A percentile compares a stretch with the other conserved stretches of the same genome.
phyloP scores from a whole-genome alignment of 202 grass and related monocot genomes.

The Setaria italica region DNA sequence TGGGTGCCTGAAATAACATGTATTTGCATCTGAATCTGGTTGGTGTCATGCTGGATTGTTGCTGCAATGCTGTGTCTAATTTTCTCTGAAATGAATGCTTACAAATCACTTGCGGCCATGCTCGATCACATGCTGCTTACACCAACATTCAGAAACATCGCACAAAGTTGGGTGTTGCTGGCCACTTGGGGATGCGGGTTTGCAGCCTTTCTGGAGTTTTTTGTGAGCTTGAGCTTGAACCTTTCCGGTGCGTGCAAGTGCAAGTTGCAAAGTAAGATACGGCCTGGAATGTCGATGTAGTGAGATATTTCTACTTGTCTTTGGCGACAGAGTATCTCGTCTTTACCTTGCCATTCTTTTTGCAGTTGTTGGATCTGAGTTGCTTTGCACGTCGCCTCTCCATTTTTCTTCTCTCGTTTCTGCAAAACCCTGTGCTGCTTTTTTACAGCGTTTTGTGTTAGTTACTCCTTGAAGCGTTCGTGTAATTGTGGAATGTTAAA shows the following conservation, averaged over 20 bases:
- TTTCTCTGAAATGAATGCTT: not conserved
- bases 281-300: conserved; percentile 12
- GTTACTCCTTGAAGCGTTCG: not conserved
- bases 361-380: conserved; percentile 27
- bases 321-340: not conserved
- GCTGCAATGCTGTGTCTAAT: not conserved
- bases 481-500: not conserved
- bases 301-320: conserved; percentile 36
- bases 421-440: not conserved
- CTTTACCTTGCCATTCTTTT: conserved; percentile 8
- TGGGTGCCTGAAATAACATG: conserved; percentile 22
- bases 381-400: not conserved
- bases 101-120: conserved; percentile 1
- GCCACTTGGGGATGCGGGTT: not conserved
- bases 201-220: conserved; percentile 35
- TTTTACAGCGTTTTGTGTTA: not conserved
- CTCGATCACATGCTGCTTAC: not conserved
- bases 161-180: not conserved
- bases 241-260: conserved; percentile 27
- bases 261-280: conserved; percentile 26
- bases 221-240: not conserved
- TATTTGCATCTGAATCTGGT: conserved; percentile 35
- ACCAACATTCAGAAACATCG: conserved; percentile 7
- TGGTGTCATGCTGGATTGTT: conserved; percentile 1
- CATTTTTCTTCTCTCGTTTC: not conserved